Evolutionary conservation across 768 basidiomycete species (phyloP).

Genomic region (Russula vinacea): DNA sequence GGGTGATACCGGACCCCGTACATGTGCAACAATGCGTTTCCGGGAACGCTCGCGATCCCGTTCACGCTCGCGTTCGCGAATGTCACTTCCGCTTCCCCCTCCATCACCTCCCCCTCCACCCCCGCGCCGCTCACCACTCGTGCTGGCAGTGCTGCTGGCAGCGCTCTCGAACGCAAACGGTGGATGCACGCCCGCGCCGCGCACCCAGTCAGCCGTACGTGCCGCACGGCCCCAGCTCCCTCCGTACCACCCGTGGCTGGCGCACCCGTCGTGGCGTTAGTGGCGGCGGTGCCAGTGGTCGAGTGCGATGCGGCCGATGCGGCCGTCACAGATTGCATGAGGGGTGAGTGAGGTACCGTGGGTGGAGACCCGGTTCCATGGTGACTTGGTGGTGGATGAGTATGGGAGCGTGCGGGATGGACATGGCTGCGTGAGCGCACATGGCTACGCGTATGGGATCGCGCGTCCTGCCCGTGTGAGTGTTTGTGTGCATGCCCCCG

Average conservation of each 20-base stretch:
- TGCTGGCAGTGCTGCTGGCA: constrained; percentile 21
- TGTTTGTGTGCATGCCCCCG: constrained; percentile 18
- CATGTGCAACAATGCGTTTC: constrained; percentile 8
- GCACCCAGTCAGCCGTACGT: constrained; percentile 26
- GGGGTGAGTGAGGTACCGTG: constrained; percentile 7
- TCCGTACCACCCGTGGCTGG: constrained; percentile 1
- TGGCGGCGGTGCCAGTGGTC: constrained; percentile 16
- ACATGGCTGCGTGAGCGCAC: constrained; percentile 18
- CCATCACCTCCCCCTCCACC: not conserved
- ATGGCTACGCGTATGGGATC: constrained; percentile 15
- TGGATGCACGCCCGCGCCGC: constrained; percentile 28
- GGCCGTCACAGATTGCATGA: constrained; percentile 8
- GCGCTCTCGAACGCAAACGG: constrained; percentile 31
- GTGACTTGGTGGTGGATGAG: constrained; percentile 16
- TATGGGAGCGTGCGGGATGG: constrained; percentile 22
- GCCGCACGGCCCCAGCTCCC: constrained; percentile 26
- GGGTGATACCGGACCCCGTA: not conserved
- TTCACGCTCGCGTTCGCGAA: constrained; percentile 24
- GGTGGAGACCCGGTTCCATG: constrained; percentile 16
- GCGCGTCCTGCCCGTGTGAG: constrained; percentile 14
- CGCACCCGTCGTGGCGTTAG: constrained; percentile 13
- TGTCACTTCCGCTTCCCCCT: constrained; percentile 13
- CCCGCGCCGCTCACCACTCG: constrained; percentile 12
- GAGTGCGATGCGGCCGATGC: constrained; percentile 29
- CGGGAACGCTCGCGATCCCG: constrained; percentile 23